A percentile compares a stretch with the other conserved stretches of the same genome.
phyloP scores from a whole-genome alignment of 2,329 filamentous ascomycete species.

The Cercospora sojina region DNA sequence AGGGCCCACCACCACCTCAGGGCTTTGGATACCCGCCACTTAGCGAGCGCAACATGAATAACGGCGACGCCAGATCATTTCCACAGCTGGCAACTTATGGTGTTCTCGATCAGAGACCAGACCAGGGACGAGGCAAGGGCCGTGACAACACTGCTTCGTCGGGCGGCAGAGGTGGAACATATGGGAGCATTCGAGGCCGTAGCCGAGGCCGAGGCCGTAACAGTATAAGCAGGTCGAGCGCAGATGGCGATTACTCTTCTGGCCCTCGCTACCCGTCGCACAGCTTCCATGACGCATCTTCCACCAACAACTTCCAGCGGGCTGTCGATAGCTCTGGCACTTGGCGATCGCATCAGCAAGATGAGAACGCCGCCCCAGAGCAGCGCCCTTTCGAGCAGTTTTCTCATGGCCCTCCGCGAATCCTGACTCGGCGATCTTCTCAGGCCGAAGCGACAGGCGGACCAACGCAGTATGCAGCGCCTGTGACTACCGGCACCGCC shows the following conservation, averaged over 20 bases:
- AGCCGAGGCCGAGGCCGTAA: conserved; percentile 13
- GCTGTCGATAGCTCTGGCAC: conserved; percentile 7
- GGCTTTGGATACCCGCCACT: not conserved
- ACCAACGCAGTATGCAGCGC: not conserved
- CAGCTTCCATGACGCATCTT: conserved; percentile 4
- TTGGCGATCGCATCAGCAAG: conserved; percentile 7
- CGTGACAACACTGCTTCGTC: conserved; percentile 12
- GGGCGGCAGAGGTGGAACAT: conserved; percentile 3
- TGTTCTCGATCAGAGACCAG: not conserved
- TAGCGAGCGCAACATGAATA: conserved; percentile 5
- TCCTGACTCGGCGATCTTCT: conserved; percentile 9
- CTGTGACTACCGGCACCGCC: not conserved
- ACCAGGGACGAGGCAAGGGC: conserved; percentile 7
- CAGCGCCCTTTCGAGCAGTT: not conserved
- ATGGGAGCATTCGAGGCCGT: conserved; percentile 5
- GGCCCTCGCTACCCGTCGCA: conserved; percentile 11
- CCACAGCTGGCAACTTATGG: not conserved
- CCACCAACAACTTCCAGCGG: not conserved
- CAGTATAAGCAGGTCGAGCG: conserved; percentile 8
- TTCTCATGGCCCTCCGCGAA: conserved; percentile 8
- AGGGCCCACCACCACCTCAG: conserved; percentile 1
- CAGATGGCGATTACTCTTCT: conserved; percentile 3
- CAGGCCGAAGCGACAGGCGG: not conserved
- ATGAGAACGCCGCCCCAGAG: conserved; percentile 15
- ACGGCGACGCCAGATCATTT: not conserved